Base-by-base conservation (phyloP, 2,329 filamentous ascomycete genomes). In the Iodosphaeria phyllophila region DNA sequence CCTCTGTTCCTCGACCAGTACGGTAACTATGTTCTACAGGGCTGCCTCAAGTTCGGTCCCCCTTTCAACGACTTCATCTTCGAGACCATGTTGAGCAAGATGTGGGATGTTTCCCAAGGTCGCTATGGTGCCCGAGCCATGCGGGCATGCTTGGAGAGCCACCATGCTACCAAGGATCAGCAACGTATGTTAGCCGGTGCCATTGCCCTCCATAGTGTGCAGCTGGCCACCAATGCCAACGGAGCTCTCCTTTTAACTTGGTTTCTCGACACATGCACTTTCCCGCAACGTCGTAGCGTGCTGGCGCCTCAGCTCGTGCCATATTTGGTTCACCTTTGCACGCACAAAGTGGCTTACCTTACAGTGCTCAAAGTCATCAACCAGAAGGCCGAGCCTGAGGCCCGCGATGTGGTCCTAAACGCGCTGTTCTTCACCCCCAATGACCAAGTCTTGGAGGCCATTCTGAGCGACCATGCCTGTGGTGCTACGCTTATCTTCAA, bases 311-410 rank as follows among this genome's bases (percentile, higher is more conserved):
- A 84, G 37, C 69, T 98, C 13, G 82, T 93, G 10, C 84, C 89
- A 20, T 83, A 92, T 44, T 61, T 98, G 16, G 83, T 93, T 13
- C 82, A 93, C 44, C 64, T 98, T 5, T 95, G 89, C 60, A 95
- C 89, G 0, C 89, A 98, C 60, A 95, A 95, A 60, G 86, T 98
- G 28, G 89, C 89, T 0, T 95, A 95, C 43, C 61, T 95, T 32
- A 98, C 89, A 0, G 86, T 98, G 1, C 60, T 98, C 29, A 98
- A 98, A 57, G 83, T 95, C 25, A 92, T 98, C 50, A 98, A 98
- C 47, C 89, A 98, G 50, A 83, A 92, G 44, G 79, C 84, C 17
- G 89, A 98, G 52, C 64, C 79, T 0, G 86, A 95, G 32, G 89
- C 89, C 4, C 71, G 89, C 8, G 86, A 98, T 42, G 77, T 69